Evolutionary conservation across 371 early-diverging fungal genomes (phyloP).

Genomic region (Funneliformis caledonium): DNA sequence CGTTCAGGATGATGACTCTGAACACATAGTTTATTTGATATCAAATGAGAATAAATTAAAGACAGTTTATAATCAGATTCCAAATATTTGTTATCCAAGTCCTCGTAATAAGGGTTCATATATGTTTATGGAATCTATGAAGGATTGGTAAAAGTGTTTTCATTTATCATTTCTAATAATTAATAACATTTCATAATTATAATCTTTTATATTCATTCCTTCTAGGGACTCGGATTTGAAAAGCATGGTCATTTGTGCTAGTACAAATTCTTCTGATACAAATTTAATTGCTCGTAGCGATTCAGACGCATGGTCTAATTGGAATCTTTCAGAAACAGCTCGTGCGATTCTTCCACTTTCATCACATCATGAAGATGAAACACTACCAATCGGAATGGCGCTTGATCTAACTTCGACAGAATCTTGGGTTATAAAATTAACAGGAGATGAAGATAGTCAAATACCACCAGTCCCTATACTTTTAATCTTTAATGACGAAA

Average conservation of each 20-base stretch:
- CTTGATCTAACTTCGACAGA: conserved; percentile 37
- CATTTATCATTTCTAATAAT: neutral
- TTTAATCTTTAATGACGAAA: conserved; percentile 35
- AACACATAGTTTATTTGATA: neutral
- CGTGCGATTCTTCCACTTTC: conserved; percentile 21
- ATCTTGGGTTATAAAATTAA: neutral
- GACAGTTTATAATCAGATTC: neutral
- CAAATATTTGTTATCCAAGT: neutral
- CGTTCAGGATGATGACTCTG: conserved; percentile 20
- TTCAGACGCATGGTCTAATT: conserved; percentile 22
- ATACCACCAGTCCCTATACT: conserved; percentile 37
- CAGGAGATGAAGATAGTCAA: neutral
- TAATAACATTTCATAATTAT: neutral
- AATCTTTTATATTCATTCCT: neutral
- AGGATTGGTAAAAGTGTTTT: conserved; percentile 13
- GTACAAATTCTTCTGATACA: conserved; percentile 22
- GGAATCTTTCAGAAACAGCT: neutral
- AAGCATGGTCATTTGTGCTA: conserved; percentile 18
- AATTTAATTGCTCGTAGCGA: neutral
- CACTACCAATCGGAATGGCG: conserved; percentile 32
- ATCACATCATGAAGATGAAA: neutral
- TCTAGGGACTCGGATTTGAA: conserved; percentile 22
- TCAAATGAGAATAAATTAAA: conserved; percentile 10
- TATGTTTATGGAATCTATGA: conserved; percentile 33
- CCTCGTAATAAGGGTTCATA: neutral